Base-by-base conservation (phyloP, 2,329 filamentous ascomycete species). In the Domatiomyces globalis region DNA sequence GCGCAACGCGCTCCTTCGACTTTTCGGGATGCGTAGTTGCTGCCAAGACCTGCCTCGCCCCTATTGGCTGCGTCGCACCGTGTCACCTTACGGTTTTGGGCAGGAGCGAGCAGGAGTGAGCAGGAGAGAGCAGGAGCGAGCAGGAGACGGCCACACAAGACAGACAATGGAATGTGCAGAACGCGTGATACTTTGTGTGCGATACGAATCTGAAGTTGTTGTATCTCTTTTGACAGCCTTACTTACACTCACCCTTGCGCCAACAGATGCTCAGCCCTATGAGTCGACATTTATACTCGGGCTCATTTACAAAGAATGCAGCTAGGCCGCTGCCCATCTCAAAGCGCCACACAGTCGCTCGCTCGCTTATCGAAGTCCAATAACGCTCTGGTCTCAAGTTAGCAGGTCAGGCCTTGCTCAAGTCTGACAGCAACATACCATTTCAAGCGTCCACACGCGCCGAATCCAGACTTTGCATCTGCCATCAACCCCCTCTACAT, bases 401-500 rank as follows among this genome's bases (percentile, higher is more conserved):
- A 47, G 22, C 36, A 25, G 17, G 7, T 25, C 20, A 33, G 29
- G 20, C 33, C 45, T 39, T 45, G 15, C 10, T 15, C 22, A 25
- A 25, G 33, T 39, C 45, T 39, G 20, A 20, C 43, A 25, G 22
- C 22, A n/a, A 63, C 73, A 66, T 67, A 82, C 80, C 80, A 98
- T 98, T 75, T 98, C 92, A 53, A 98, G 76, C 54, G 92, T 98
- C 92, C 92, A 98, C 54, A 98, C 92, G 62, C 92, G 80, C 64
- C 92, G 78, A 66, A 98, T 96, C 92, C 92, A 98, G 53, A 98
- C 88, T 71, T 98, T 98, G 60, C 98, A 76, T 66, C 83, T 87
- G 49, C 89, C 90, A 49, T 94, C 81, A 6, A 96, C 84, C 12
- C 92, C 92, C 48, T 94, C 87, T 10, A 98, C 85, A 58, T 86